A percentile compares a stretch with the other conserved stretches of the same genome.
These are phyloP conservation scores for Salvia miltiorrhiza DNA, from an alignment of 257 asterid species.

Conservation along the genomic window DNA sequence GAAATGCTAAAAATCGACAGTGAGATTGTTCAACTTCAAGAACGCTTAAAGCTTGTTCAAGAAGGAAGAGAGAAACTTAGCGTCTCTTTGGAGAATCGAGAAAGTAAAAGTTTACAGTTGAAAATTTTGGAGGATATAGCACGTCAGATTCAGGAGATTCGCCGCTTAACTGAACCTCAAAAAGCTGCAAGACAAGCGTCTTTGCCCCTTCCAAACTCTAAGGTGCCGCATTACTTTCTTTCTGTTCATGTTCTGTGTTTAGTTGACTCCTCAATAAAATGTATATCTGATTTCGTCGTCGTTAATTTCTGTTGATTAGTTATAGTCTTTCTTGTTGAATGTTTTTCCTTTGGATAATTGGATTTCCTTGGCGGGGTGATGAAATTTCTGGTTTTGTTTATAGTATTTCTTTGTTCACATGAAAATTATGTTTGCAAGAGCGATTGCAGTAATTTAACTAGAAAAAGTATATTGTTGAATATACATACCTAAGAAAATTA, in stretches of 20 bases:
- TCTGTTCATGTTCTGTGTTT: background rate
- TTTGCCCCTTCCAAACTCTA: constrained; percentile 61
- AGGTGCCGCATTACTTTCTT: constrained; percentile 37
- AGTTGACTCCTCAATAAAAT: background rate
- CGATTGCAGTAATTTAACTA: constrained; percentile 12
- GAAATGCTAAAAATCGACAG: constrained; percentile 58
- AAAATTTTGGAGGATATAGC: constrained; percentile 72
- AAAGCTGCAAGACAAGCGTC: constrained; percentile 57
- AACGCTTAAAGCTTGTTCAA: constrained; percentile 59
- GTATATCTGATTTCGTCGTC: background rate
- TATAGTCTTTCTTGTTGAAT: background rate
- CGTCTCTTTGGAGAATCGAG: constrained; percentile 45
- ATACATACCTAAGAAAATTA: background rate
- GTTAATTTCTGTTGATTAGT: background rate
- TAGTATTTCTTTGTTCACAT: background rate
- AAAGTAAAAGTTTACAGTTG: constrained; percentile 49
- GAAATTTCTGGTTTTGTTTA: background rate
- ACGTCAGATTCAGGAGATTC: constrained; percentile 57
- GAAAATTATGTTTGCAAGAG: background rate
- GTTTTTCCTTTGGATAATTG: background rate
- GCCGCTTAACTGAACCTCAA: constrained; percentile 40
- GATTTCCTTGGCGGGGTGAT: background rate
- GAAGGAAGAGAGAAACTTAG: constrained; percentile 33
- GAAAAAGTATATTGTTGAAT: background rate
- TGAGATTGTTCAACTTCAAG: constrained; percentile 63